phyloP scores from a whole-genome alignment of 805 yeast genomes.

The Trichomonascus vanleenenianus region DNA sequence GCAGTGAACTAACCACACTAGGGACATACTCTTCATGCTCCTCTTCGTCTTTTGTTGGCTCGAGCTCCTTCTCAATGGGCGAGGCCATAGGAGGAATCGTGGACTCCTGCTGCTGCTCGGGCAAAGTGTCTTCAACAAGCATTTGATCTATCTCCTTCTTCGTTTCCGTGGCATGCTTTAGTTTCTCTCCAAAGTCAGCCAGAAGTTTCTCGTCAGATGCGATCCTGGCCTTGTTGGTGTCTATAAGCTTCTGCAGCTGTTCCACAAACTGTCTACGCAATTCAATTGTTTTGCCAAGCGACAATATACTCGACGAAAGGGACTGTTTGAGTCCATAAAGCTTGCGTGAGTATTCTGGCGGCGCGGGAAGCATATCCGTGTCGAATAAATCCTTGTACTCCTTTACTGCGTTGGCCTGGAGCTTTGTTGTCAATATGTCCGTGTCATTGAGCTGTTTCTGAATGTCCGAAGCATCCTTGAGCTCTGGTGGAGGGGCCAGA shows the following conservation, averaged over 20 bases:
- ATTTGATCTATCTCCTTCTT: slow-evolving; percentile 15
- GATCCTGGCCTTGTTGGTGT: slow-evolving; percentile 22
- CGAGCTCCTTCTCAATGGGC: too few relatives aligned
- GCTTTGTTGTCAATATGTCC: slow-evolving; percentile 2
- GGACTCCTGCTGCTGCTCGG: slow-evolving; percentile 1
- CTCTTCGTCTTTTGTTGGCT: slow-evolving; percentile 5
- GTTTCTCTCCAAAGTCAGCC: slow-evolving; percentile 25
- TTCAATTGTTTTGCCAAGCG: slow-evolving; percentile 24
- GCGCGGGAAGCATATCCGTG: slow-evolving; percentile 29
- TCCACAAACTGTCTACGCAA: slow-evolving; percentile 18
- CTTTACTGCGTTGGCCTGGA: slow-evolving; percentile 7
- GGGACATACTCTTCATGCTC: slow-evolving; percentile 1
- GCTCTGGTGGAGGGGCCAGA: slow-evolving; percentile 3
- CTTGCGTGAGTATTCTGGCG: slow-evolving; percentile 25
- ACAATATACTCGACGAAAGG: slow-evolving; percentile 20
- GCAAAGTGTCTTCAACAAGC: slow-evolving; percentile 8
- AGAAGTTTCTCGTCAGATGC: slow-evolving; percentile 22
- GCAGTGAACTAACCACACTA: too few relatives aligned
- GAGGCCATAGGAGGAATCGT: not conserved
- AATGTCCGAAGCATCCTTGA: slow-evolving; percentile 1
- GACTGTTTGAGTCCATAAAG: slow-evolving; percentile 20
- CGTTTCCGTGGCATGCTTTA: slow-evolving; percentile 17
- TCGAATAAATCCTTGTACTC: slow-evolving; percentile 17
- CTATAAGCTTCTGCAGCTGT: slow-evolving; percentile 26
- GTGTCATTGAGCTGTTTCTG: slow-evolving; percentile 5